Conservation (phyloP, 2,329 filamentous ascomycete genomes). For the Conoideocrella luteorostrata region DNA sequence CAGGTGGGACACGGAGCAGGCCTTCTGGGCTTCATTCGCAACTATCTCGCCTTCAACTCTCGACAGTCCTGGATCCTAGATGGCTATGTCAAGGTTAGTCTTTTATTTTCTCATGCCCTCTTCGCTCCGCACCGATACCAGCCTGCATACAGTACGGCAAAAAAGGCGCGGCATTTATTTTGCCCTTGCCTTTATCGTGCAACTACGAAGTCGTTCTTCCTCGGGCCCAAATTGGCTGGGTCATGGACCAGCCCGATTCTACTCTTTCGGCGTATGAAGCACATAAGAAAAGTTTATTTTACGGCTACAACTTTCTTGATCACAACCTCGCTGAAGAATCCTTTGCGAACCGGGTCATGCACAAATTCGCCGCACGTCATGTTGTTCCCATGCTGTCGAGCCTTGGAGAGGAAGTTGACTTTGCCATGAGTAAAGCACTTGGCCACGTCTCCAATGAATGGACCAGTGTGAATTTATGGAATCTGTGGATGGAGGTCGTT, state of each 20-base stretch:
- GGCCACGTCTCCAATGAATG: conserved; percentile 28
- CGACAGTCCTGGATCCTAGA: no score
- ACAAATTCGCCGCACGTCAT: conserved; percentile 37
- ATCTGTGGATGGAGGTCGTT: conserved; percentile 35
- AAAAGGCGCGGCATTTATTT: conserved; percentile 33
- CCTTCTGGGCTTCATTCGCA: no score
- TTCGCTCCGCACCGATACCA: neutral
- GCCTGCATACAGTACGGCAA: conserved; percentile 30
- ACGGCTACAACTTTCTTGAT: conserved; percentile 37
- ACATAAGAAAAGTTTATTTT: conserved; percentile 31
- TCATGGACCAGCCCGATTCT: conserved; percentile 40
- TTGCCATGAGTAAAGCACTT: conserved; percentile 29
- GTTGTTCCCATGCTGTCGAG: conserved; percentile 30
- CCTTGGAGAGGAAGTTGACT: conserved; percentile 34
- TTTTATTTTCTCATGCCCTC: no score
- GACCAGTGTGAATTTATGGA: conserved; percentile 37
- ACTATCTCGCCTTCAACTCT: no score
- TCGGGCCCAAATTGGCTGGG: conserved; percentile 35
- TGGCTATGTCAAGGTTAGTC: no score
- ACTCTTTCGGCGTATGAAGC: conserved; percentile 34
- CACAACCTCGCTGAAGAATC: conserved; percentile 24
- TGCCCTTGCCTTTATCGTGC: conserved; percentile 33
- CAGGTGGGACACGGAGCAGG: no score
- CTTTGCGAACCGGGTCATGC: conserved; percentile 35
- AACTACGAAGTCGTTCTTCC: conserved; percentile 39